Evolutionary conservation across 2,329 filamentous ascomycete genomes (phyloP).

Genomic region (Cladosporium sp.): DNA sequence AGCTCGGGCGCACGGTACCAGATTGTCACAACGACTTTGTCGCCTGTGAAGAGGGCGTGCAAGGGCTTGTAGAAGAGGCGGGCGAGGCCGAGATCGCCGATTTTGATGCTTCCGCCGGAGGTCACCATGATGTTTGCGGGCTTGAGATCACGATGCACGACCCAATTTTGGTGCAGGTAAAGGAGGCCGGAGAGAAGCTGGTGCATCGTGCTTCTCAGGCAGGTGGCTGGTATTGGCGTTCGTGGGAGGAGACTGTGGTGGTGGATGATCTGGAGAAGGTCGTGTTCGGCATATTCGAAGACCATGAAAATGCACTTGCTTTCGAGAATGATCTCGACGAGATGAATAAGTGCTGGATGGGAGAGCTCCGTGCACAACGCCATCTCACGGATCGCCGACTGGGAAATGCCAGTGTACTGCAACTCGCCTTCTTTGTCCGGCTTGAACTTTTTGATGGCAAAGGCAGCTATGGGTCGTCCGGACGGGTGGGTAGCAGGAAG

Average conservation of each 20-base stretch:
- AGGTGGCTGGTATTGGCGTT: slow-evolving; percentile 80
- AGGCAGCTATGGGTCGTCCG: slow-evolving; percentile 62
- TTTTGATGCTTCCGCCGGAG: slow-evolving; percentile 81
- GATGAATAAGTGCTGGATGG: slow-evolving; percentile 82
- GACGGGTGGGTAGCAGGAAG: slow-evolving; percentile 26
- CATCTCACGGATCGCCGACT: slow-evolving; percentile 97
- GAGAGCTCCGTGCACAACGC: slow-evolving; percentile 87
- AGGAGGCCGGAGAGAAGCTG: slow-evolving; percentile 92
- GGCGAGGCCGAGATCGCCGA: slow-evolving; percentile 89
- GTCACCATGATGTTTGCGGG: slow-evolving; percentile 99
- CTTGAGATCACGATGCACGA: slow-evolving; percentile 93
- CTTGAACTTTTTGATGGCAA: slow-evolving; percentile 99
- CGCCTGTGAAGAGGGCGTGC: slow-evolving; percentile 84
- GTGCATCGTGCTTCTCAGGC: slow-evolving; percentile 91
- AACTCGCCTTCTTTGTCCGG: slow-evolving; percentile 97
- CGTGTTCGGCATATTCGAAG: slow-evolving; percentile 97
- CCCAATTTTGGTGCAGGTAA: slow-evolving; percentile 95
- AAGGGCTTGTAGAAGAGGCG: slow-evolving; percentile 91
- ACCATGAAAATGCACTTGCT: slow-evolving; percentile 99
- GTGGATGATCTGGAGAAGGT: slow-evolving; percentile 95
- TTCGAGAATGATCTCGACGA: slow-evolving; percentile 93
- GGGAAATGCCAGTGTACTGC: slow-evolving; percentile 95
- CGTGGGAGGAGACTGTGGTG: slow-evolving; percentile 88
- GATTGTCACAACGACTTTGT: slow-evolving; percentile 98
- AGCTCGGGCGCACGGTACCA: slow-evolving; percentile 98